Evolutionary conservation across 177 flowering plant species (phyloP).

Genomic region (Vitis hybrid): DNA sequence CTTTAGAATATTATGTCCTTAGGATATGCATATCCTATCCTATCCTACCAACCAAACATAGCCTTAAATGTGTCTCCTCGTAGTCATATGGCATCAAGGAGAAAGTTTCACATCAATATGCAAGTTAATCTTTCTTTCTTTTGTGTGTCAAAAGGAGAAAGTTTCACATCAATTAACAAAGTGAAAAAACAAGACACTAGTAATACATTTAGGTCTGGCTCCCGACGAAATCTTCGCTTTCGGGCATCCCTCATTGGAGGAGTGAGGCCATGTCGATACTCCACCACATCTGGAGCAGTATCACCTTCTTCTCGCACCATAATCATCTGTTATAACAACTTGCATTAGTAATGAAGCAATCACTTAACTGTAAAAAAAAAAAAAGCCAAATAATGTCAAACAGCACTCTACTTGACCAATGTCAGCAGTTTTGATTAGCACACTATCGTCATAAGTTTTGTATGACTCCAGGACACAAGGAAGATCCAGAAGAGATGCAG

Average conservation of each 20-base stretch:
- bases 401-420: slow-evolving; percentile 70
- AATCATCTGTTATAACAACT: slow-evolving; percentile 53
- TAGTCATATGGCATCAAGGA: no score
- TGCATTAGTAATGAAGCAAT: slow-evolving; percentile 1
- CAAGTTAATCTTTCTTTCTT: no score
- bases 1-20: no score
- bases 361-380: not conserved
- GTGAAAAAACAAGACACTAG: not conserved
- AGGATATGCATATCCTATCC: no score
- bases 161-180: not conserved
- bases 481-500: slow-evolving; percentile 84
- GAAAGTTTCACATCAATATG: no score
- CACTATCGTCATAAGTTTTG: slow-evolving; percentile 92
- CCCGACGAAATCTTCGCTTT: slow-evolving; percentile 86
- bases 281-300: slow-evolving; percentile 65
- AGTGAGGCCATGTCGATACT: slow-evolving; percentile 88
- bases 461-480: slow-evolving; percentile 87
- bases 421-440: slow-evolving; percentile 84
- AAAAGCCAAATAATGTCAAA: not conserved
- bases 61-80: no score
- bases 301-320: slow-evolving; percentile 87
- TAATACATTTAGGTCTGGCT: slow-evolving; percentile 87
- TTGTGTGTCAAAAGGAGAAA: not conserved
- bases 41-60: no score
- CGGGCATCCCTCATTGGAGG: slow-evolving; percentile 99